Percentiles rank a stretch among this genome's conserved stretches.
Evolutionary conservation across 495 filamentous ascomycete genomes (phyloP).

Genomic region (Tuber umbilicatum): DNA sequence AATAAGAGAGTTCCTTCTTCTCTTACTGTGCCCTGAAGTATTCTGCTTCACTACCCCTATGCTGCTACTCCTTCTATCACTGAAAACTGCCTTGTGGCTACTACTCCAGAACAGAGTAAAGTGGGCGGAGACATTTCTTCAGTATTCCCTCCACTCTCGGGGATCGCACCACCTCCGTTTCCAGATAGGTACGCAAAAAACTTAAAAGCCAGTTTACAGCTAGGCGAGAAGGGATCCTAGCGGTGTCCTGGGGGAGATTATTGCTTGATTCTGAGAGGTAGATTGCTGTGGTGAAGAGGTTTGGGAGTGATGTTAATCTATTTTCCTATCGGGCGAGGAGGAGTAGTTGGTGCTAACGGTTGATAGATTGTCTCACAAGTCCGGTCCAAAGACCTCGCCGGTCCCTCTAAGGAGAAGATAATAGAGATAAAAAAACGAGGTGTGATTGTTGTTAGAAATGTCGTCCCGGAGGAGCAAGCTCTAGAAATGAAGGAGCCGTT

Average conservation of each 20-base stretch:
- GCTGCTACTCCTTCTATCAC: too few relatives aligned
- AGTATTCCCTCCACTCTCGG: conserved; percentile 73
- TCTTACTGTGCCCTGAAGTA: too few relatives aligned
- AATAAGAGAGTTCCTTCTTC: too few relatives aligned
- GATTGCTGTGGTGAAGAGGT: too few relatives aligned
- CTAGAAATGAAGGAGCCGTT: conserved; percentile 52
- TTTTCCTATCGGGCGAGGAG: conserved; percentile 35
- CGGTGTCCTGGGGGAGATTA: too few relatives aligned
- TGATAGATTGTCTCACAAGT: conserved; percentile 54
- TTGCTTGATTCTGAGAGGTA: too few relatives aligned
- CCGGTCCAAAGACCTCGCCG: conserved; percentile 51
- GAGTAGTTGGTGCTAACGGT: conserved; percentile 37
- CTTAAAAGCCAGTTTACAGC: too few relatives aligned
- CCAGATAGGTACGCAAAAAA: conserved; percentile 65
- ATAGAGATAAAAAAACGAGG: conserved; percentile 57
- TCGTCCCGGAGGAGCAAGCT: conserved; percentile 55
- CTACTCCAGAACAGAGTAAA: too few relatives aligned
- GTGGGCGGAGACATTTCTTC: conserved; percentile 67
- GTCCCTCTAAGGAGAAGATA: conserved; percentile 48
- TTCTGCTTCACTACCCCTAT: too few relatives aligned
- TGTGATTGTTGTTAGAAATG: too few relatives aligned
- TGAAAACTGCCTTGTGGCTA: too few relatives aligned
- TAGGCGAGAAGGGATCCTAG: too few relatives aligned
- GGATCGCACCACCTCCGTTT: conserved; percentile 56
- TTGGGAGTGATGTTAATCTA: conserved; percentile 45